Percentiles rank a stretch among this genome's conserved stretches.
Evolutionary conservation across 2,329 filamentous ascomycete genomes (phyloP).

Genomic region (Proliferodiscus dingleyae): DNA sequence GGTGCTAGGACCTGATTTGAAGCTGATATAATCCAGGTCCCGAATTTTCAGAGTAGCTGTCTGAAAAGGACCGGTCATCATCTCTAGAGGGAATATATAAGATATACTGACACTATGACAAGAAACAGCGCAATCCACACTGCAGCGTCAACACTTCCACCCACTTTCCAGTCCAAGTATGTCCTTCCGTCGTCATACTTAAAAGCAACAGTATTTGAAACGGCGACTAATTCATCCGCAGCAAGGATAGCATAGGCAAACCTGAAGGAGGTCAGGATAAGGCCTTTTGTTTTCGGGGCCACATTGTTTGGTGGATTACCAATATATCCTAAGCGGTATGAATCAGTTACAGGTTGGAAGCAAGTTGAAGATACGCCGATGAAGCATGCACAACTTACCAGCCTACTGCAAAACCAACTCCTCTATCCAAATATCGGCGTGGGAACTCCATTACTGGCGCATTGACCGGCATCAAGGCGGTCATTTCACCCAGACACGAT

Average conservation of each 20-base stretch:
- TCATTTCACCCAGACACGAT: conserved; percentile 39
- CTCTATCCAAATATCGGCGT: conserved; percentile 34
- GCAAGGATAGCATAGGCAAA: conserved; percentile 36
- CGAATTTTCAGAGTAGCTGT: no score
- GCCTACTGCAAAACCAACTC: conserved; percentile 36
- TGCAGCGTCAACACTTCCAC: conserved; percentile 33
- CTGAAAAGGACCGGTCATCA: no score
- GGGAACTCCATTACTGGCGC: conserved; percentile 37
- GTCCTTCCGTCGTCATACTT: conserved; percentile 35
- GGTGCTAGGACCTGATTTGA: no score
- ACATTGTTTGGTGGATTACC: no score
- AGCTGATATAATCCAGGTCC: no score
- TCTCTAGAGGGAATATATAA: no score
- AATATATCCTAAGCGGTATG: conserved; percentile 31
- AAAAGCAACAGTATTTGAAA: conserved; percentile 34
- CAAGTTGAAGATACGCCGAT: no score
- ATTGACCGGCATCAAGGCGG: conserved; percentile 37
- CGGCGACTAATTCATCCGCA: conserved; percentile 35
- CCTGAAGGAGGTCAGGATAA: conserved; percentile 24
- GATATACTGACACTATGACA: conserved; percentile 26
- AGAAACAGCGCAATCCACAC: conserved; percentile 37
- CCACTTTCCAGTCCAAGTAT: conserved; percentile 31
- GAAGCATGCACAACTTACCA: conserved; percentile 17
- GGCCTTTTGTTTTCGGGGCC: no score
- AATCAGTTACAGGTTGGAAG: no score